Evolutionary conservation across 768 basidiomycete genomes (phyloP), one percentile per base, ranked within the genome.

Genomic region (Tylopilus plumbeoviolaceoides): DNA sequence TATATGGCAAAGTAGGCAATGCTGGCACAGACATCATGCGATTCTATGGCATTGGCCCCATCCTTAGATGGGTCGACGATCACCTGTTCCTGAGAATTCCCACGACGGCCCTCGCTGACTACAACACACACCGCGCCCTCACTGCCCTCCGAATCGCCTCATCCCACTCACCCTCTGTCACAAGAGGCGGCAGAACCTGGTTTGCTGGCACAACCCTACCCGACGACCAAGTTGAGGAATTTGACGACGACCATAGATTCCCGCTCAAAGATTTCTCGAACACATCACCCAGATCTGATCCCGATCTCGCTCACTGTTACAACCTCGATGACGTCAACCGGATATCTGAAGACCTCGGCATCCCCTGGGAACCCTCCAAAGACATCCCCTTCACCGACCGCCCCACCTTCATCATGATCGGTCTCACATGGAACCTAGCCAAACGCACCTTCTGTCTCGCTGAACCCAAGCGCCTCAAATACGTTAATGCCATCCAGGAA

Each of bases 401-500:
- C n/a, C n/a, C 1, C 44, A 57, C 54, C 4, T 48, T 38, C 28
- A 63, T 61, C 5, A 70, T 28, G 76, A 4, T 72, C 76, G 54
- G 15, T 59, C 21, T 76, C n/a, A n/a, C n/a, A n/a, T n/a, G 73
- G 75, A 61, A 74, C 46, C 35, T 73, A 5, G 7, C 3, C 9
- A 12, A 33, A 15, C 14, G 7, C 14, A 15, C 15, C 4, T 14
- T 36, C 14, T 17, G 7, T 12, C 35, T 36, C 5, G 35, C 15
- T 4, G 15, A 36, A 14, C 7, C 35, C 15, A 36, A 17, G 14
- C 35, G 15, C 4, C 11, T 15, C 14, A 36, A 36, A 15, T 36
- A 36, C 15, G 7, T 36, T 12, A 36, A 36, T 15, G 35, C 35
- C 35, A 14, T 36, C 14, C 5, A 12, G 5, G 7, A 36, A 14